Conservation (phyloP, 495 filamentous ascomycete genomes). For the Hypoxylon trugodes region DNA sequence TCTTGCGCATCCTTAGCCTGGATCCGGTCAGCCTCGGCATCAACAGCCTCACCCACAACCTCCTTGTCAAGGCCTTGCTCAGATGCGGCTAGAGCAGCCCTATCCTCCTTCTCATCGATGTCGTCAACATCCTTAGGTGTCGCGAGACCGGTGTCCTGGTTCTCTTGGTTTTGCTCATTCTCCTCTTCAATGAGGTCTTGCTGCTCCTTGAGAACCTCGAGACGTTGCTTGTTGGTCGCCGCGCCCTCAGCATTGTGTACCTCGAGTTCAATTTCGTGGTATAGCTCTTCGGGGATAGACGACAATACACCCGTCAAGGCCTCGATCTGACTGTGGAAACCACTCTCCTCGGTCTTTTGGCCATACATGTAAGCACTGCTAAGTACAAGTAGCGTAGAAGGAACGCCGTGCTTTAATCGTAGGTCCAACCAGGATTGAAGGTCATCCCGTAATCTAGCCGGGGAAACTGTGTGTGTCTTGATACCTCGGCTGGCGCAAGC, state of each 20-base stretch:
- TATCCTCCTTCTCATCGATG: conserved; percentile 70
- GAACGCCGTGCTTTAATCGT: conserved; percentile 89
- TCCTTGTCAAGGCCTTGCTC: conserved; percentile 50
- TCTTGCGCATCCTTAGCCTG: conserved; percentile 39
- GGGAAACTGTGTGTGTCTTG: conserved; percentile 88
- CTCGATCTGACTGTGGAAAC: conserved; percentile 91
- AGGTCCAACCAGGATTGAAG: conserved; percentile 95
- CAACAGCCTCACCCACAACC: conserved; percentile 53
- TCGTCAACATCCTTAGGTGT: conserved; percentile 87
- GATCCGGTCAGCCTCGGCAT: conserved; percentile 51
- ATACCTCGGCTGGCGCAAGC: conserved; percentile 91
- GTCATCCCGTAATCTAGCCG: conserved; percentile 87
- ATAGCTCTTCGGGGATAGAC: conserved; percentile 96
- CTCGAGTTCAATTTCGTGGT: conserved; percentile 99
- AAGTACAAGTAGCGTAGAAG: conserved; percentile 92
- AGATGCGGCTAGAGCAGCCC: conserved; percentile 49
- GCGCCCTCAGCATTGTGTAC: conserved; percentile 97
- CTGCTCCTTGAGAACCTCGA: conserved; percentile 99
- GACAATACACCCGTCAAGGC: conserved; percentile 90
- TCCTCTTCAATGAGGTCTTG: conserved; percentile 98
- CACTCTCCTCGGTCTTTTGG: conserved; percentile 71
- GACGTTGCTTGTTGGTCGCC: conserved; percentile 97
- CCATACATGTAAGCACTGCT: conserved; percentile 99
- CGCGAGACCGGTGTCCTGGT: conserved; percentile 71
- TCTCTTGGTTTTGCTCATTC: conserved; percentile 85